Percentiles rank a stretch among this genome's conserved stretches.
Evolutionary conservation across 140 eudicot genomes (phyloP).

Genomic region (Cichorium intybus): DNA sequence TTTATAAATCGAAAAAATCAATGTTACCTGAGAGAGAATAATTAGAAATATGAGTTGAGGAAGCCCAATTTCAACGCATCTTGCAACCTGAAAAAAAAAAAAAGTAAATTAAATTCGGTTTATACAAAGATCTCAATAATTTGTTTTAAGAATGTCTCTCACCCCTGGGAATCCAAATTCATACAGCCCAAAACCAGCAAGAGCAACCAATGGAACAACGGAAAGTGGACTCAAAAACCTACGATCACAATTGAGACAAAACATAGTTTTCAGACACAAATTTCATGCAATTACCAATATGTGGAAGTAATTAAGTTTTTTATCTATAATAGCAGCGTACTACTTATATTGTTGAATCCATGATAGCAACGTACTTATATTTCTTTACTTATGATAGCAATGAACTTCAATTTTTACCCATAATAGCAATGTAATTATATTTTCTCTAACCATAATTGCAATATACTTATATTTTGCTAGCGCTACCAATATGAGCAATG

Average conservation of each 20-base stretch:
- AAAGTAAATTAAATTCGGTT: slow-evolving; percentile 9
- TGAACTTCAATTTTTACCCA: too few species aligned
- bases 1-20: not conserved
- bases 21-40: slow-evolving; percentile 59
- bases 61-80: slow-evolving; percentile 84
- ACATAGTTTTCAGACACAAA: slow-evolving; percentile 10
- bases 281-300: not conserved
- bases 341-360: not conserved
- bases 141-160: slow-evolving; percentile 11
- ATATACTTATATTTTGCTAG: too few species aligned
- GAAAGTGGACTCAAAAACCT: slow-evolving; percentile 84
- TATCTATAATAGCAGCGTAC: not conserved
- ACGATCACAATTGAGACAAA: not conserved
- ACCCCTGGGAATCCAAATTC: slow-evolving; percentile 89
- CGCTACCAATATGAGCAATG: not conserved
- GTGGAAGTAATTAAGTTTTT: too few species aligned
- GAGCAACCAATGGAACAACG: slow-evolving; percentile 76
- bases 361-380: not conserved
- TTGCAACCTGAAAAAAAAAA: slow-evolving; percentile 55
- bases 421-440: not conserved
- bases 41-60: slow-evolving; percentile 73
- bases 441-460: too few species aligned
- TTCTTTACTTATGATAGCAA: too few species aligned
- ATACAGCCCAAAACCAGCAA: slow-evolving; percentile 85
- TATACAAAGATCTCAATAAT: slow-evolving; percentile 9